These are phyloP conservation scores for Cytospora paraplurivora DNA, from an alignment of 2,329 filamentous ascomycete species.

Conservation along the genomic window DNA sequence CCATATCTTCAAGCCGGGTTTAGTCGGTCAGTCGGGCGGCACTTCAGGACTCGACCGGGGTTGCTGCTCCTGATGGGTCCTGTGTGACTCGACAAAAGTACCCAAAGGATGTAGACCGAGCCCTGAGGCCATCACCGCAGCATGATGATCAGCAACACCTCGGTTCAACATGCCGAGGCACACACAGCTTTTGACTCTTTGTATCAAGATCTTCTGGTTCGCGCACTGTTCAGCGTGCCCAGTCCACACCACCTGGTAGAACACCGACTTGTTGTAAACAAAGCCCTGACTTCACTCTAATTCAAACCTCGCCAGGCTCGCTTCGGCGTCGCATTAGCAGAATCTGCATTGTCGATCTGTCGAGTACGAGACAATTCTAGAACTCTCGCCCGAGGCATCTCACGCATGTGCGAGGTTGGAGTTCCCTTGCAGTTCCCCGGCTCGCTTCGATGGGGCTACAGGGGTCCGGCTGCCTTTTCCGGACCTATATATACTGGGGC, in stretches of 20 bases:
- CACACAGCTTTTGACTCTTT: neutral
- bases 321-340: constrained; percentile 5
- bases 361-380: constrained; percentile 17
- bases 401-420: constrained; percentile 17
- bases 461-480: constrained; percentile 21
- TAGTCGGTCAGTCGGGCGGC: constrained; percentile 3
- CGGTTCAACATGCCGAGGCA: neutral
- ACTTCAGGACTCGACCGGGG: constrained; percentile 1
- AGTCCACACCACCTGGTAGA: neutral
- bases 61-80: constrained; percentile 1
- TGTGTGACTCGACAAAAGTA: constrained; percentile 17
- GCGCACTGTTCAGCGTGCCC: neutral
- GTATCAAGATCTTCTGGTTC: neutral
- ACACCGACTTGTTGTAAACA: neutral
- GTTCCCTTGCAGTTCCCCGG: constrained; percentile 25
- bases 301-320: neutral
- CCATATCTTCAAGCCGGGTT: constrained; percentile 1
- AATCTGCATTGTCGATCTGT: constrained; percentile 8
- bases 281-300: neutral
- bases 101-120: constrained; percentile 2
- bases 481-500: constrained; percentile 22
- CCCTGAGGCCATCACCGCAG: neutral
- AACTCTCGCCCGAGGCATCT: constrained; percentile 10
- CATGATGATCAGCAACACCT: neutral
- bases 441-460: constrained; percentile 19